Conservation (phyloP, 1,284 basidiomycete genomes). For the Phellopilus nigrolimitatus region DNA sequence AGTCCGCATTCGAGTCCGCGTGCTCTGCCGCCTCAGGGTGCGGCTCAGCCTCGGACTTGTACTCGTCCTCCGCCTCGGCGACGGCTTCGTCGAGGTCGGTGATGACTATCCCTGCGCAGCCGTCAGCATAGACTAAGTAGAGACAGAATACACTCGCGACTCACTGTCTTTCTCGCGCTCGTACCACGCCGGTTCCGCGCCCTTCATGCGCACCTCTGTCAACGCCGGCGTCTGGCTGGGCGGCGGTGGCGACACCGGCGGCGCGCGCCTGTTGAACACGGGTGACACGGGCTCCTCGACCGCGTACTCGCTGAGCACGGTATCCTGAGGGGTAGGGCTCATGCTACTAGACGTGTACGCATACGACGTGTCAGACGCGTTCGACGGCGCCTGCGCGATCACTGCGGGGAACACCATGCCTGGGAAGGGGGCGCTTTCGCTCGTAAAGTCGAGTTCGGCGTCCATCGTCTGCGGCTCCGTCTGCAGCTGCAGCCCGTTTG, state of each 20-base stretch:
- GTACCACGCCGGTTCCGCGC: slow-evolving; percentile 19
- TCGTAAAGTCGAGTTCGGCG: not conserved
- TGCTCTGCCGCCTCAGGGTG: slow-evolving; percentile 16
- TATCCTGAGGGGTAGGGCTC: slow-evolving; percentile 7
- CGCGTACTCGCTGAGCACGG: slow-evolving; percentile 8
- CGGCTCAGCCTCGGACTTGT: slow-evolving; percentile 18
- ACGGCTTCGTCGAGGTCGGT: slow-evolving; percentile 18
- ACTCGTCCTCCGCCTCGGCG: slow-evolving; percentile 18
- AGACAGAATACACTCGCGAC: not conserved
- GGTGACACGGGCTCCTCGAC: slow-evolving; percentile 19
- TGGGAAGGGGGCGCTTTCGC: too few relatives aligned
- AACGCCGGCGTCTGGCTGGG: not conserved
- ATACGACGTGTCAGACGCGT: slow-evolving; percentile 10
- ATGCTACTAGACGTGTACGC: slow-evolving; percentile 9
- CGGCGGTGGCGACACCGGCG: not conserved
- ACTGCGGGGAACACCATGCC: not conserved
- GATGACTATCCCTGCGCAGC: slow-evolving; percentile 18
- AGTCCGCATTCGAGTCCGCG: slow-evolving; percentile 20
- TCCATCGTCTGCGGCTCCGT: not conserved
- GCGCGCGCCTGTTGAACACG: not conserved
- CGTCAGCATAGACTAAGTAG: not conserved
- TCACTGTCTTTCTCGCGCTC: slow-evolving; percentile 20
- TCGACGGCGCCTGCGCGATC: slow-evolving; percentile 1
- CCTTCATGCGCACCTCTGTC: slow-evolving; percentile 19
- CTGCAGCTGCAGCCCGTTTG: not conserved